These are phyloP conservation scores for Populus pruinosa DNA, from an alignment of 345 rosid genomes.

Conservation along the genomic window DNA sequence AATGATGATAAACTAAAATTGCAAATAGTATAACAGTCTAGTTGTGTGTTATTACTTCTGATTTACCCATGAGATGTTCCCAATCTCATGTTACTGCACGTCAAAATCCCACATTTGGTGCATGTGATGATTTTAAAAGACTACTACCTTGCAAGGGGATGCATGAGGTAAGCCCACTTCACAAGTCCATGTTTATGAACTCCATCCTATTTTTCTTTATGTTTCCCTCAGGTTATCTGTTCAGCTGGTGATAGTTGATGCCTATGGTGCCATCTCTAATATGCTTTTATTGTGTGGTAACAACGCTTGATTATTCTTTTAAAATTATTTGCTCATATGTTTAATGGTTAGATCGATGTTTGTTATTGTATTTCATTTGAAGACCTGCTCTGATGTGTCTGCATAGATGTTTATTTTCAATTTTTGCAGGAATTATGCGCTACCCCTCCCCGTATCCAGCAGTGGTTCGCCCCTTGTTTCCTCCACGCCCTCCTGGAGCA, in stretches of 20 bases:
- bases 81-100: conserved; percentile 42
- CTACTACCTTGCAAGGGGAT: conserved; percentile 39
- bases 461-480: conserved; percentile 74
- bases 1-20: conserved; percentile 31
- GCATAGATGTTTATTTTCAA: conserved; percentile 56
- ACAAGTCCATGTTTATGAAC: conserved; percentile 47
- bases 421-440: conserved; percentile 72
- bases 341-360: conserved; percentile 17
- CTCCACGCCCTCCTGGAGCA: conserved; percentile 82
- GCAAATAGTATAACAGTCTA: conserved; percentile 25
- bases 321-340: conserved; percentile 21
- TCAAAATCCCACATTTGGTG: conserved; percentile 47
- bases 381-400: conserved; percentile 53
- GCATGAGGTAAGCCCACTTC: conserved; percentile 60
- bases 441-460: conserved; percentile 71
- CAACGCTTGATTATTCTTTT: conserved; percentile 41
- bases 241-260: conserved; percentile 90
- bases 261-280: conserved; percentile 82
- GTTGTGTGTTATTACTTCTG: conserved; percentile 32
- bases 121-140: conserved; percentile 59
- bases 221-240: conserved; percentile 87
- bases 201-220: conserved; percentile 55
- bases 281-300: conserved; percentile 94
- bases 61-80: conserved; percentile 45
- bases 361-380: conserved; percentile 24